A percentile compares a stretch with the other conserved stretches of the same genome.
Evolutionary conservation across 306 rosid genomes (phyloP).

Genomic region (Sindora glabra): DNA sequence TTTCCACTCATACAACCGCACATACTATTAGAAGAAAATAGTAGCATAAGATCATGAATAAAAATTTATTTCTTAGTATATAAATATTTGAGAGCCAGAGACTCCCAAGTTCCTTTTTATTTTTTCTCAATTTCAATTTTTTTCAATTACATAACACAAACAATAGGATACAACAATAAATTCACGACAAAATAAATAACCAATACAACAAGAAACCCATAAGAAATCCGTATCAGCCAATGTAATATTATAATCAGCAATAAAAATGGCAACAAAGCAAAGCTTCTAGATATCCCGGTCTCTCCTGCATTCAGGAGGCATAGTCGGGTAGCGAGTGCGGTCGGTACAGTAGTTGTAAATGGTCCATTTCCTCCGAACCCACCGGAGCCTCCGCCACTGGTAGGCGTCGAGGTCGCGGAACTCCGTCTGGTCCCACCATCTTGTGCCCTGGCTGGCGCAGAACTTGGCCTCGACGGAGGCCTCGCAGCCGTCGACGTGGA

Average conservation of each 20-base stretch:
- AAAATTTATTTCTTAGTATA: no score
- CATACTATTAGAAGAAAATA: no score
- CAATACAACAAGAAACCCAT: no score
- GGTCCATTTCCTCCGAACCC: conserved; percentile 73
- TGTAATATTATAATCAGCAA: no score
- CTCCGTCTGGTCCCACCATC: conserved; percentile 84
- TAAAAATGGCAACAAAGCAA: no score
- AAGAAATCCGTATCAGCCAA: no score
- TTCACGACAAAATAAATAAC: no score
- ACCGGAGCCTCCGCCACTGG: conserved; percentile 52
- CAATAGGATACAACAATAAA: no score
- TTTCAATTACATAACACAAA: conserved; percentile 7
- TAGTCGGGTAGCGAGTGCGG: conserved; percentile 36
- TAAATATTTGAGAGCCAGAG: not conserved
- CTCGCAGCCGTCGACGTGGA: conserved; percentile 93
- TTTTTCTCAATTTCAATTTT: not conserved
- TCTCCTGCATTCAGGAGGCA: conserved; percentile 61
- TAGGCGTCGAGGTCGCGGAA: conserved; percentile 54
- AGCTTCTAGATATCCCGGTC: conserved; percentile 74
- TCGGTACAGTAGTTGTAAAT: conserved; percentile 92
- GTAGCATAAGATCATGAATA: no score
- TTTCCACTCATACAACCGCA: no score
- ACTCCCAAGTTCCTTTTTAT: no score
- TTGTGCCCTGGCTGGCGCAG: conserved; percentile 67
- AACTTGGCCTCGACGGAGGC: conserved; percentile 63